Conservation (phyloP, 345 rosid species). For the Erodium maritimum region DNA sequence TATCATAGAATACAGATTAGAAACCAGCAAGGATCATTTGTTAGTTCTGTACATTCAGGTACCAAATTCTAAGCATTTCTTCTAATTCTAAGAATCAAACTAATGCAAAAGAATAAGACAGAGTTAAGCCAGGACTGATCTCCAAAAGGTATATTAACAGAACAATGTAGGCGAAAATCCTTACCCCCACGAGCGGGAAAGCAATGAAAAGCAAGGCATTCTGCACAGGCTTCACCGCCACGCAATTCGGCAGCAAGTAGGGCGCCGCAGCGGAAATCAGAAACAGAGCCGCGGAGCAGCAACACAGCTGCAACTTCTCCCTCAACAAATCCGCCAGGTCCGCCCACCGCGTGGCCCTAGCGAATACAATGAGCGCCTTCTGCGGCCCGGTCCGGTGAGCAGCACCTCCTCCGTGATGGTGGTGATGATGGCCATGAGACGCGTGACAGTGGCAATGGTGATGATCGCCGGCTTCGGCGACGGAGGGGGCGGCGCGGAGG, state of each 20-base stretch:
- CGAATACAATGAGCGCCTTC: conserved; percentile 41
- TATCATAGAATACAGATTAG: too few relatives aligned
- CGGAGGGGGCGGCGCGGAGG: too few relatives aligned
- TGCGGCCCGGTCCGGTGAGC: conserved; percentile 36
- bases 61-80: too few relatives aligned
- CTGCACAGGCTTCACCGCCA: conserved; percentile 48
- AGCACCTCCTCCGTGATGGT: conserved; percentile 24
- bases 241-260: conserved; percentile 48
- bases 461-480: conserved; percentile 14
- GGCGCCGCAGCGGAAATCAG: conserved; percentile 70
- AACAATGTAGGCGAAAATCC: conserved; percentile 4
- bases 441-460: conserved; percentile 24
- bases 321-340: conserved; percentile 66
- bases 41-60: too few relatives aligned
- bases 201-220: conserved; percentile 51
- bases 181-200: conserved; percentile 91
- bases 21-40: too few relatives aligned
- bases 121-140: too few relatives aligned
- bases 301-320: conserved; percentile 74
- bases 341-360: conserved; percentile 59
- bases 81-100: too few relatives aligned
- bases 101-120: neutral
- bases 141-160: too few relatives aligned
- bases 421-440: too few relatives aligned
- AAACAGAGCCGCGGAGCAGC: conserved; percentile 66